phyloP scores from a whole-genome alignment of 2,329 filamentous ascomycete species.

The Alternaria angustiovoidea region DNA sequence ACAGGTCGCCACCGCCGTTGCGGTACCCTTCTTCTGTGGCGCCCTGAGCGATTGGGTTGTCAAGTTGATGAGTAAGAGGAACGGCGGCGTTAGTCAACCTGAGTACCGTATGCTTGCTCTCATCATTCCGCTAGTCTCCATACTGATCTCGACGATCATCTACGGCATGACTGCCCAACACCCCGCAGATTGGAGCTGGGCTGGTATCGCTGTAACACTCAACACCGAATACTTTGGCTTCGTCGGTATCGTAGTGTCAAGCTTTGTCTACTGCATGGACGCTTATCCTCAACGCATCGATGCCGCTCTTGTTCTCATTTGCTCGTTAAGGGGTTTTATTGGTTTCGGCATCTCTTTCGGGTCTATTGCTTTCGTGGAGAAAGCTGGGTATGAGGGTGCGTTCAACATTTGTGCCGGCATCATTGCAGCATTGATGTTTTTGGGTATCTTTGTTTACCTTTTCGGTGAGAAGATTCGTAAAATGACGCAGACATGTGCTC shows the following conservation, averaged over 20 bases:
- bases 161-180: conserved; percentile 16
- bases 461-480: conserved; percentile 17
- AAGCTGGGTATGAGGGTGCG: conserved; percentile 15
- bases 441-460: conserved; percentile 12
- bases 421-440: conserved; percentile 12
- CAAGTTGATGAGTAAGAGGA: conserved; percentile 14
- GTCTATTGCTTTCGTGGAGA: conserved; percentile 11
- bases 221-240: conserved; percentile 22
- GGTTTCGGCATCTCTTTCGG: conserved; percentile 22
- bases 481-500: conserved; percentile 11
- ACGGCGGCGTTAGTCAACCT: conserved; percentile 10
- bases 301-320: conserved; percentile 20
- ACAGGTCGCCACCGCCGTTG: conserved; percentile 16
- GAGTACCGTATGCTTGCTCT: conserved; percentile 16
- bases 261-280: conserved; percentile 21
- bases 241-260: conserved; percentile 15
- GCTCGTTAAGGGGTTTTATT: conserved; percentile 20
- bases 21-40: conserved; percentile 19
- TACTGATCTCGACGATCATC: conserved; percentile 18
- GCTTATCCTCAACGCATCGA: conserved; percentile 21
- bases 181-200: conserved; percentile 17
- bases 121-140: conserved; percentile 11
- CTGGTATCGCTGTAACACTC: conserved; percentile 18
- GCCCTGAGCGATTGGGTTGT: conserved; percentile 12
- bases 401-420: conserved; percentile 22